Conservation (phyloP, 345 rosid species). For the Lepidium sativum region DNA sequence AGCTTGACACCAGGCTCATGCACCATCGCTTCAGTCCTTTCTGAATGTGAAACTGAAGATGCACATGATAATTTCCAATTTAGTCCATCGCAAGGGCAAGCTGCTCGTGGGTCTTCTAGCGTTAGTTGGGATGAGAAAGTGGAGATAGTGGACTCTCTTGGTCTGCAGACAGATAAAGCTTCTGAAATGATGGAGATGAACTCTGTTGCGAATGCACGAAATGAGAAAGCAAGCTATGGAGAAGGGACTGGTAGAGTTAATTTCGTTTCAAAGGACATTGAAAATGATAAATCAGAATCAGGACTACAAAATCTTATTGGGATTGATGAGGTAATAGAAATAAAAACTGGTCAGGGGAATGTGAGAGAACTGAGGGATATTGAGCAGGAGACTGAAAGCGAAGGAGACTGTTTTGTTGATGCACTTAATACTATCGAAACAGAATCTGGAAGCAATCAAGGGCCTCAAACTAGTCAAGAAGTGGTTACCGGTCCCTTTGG, state of each 20-base stretch:
- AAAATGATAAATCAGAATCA: conserved; percentile 25
- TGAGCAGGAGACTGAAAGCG: conserved; percentile 64
- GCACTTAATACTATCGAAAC: conserved; percentile 79
- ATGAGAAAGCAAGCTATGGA: conserved; percentile 11
- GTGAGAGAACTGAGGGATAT: conserved; percentile 54
- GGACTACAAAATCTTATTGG: conserved; percentile 32
- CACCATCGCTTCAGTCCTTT: conserved; percentile 35
- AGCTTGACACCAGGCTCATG: conserved; percentile 32
- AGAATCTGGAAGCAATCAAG: conserved; percentile 43
- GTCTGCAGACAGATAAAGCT: conserved; percentile 28
- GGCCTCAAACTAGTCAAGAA: conserved; percentile 12
- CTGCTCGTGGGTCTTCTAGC: conserved; percentile 37
- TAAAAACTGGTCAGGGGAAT: conserved; percentile 24
- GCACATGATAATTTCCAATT: conserved; percentile 24
- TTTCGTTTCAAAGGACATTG: conserved; percentile 16
- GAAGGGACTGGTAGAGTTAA: conserved; percentile 25
- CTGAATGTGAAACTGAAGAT: conserved; percentile 30
- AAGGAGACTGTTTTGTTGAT: conserved; percentile 67
- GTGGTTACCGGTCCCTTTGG: background rate
- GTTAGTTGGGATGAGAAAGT: conserved; percentile 80
- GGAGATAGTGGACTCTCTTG: conserved; percentile 47
- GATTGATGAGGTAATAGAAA: conserved; percentile 55
- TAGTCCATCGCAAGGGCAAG: conserved; percentile 34
- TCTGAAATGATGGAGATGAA: conserved; percentile 13
- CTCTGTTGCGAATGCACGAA: conserved; percentile 3